phyloP scores from a whole-genome alignment of 1,284 basidiomycete genomes.

The Agroathelia rolfsii region DNA sequence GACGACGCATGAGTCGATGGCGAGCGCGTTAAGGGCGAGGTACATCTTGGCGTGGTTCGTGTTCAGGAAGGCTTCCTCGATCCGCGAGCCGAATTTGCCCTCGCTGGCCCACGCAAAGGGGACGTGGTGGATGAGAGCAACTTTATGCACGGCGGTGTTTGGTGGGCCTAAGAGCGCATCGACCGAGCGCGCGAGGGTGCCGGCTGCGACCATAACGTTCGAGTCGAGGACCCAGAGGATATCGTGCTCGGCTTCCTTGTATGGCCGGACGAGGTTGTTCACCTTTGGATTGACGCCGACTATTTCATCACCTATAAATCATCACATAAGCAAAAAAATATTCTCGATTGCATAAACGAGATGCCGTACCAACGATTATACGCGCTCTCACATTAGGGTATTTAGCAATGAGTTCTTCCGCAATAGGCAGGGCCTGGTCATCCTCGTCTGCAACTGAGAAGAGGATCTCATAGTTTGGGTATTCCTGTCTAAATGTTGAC shows the following conservation, averaged over 20 bases:
- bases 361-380: conserved; percentile 63
- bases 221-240: conserved; percentile 97
- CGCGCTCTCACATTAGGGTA: conserved; percentile 66
- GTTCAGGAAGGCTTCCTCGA: conserved; percentile 93
- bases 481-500: conserved; percentile 82
- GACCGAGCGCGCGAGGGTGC: conserved; percentile 82
- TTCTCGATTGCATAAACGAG: conserved; percentile 3
- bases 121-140: conserved; percentile 93
- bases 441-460: conserved; percentile 75
- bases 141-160: conserved; percentile 19
- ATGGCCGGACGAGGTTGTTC: conserved; percentile 88
- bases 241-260: conserved; percentile 74
- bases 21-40: conserved; percentile 83
- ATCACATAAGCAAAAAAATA: conserved; percentile 6
- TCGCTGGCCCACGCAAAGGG: conserved; percentile 79
- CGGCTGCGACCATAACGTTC: conserved; percentile 72
- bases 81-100: conserved; percentile 62
- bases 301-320: conserved; percentile 47
- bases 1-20: conserved; percentile 91
- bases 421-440: conserved; percentile 78
- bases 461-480: conserved; percentile 81
- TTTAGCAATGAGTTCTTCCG: conserved; percentile 63
- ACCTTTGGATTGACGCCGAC: conserved; percentile 97
- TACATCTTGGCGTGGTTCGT: conserved; percentile 99
- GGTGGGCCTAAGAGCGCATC: conserved; percentile 49